phyloP scores from a whole-genome alignment of 306 rosid species.

The Casuarina cunninghamiana region DNA sequence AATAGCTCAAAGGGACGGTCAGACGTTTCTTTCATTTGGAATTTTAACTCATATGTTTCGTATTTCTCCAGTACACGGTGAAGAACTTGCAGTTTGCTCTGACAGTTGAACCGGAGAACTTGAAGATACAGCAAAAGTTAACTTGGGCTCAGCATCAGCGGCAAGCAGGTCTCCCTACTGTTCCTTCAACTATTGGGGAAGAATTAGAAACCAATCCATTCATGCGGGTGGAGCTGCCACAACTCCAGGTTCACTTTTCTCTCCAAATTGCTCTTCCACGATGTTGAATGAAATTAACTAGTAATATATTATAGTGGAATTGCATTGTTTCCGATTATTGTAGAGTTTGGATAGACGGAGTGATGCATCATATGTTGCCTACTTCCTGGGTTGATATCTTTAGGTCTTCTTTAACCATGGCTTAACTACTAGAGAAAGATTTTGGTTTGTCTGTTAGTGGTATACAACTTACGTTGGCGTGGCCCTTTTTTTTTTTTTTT shows the following conservation, averaged over 20 bases:
- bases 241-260: constrained; percentile 59
- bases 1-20: background rate
- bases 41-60: background rate
- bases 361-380: background rate
- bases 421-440: background rate
- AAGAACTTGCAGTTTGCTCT: constrained; percentile 65
- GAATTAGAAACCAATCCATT: constrained; percentile 82
- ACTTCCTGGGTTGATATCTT: background rate
- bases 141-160: constrained; percentile 73
- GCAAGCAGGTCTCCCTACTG: constrained; percentile 58
- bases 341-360: background rate
- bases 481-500: background rate
- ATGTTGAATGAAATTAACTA: background rate
- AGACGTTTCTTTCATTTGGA: background rate
- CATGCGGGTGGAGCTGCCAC: constrained; percentile 74
- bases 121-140: constrained; percentile 55
- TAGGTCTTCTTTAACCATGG: background rate
- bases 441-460: background rate
- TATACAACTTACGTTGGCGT: background rate
- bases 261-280: background rate
- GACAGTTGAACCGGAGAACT: constrained; percentile 55
- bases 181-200: constrained; percentile 80
- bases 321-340: background rate
- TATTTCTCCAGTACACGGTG: constrained; percentile 49
- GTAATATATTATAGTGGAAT: background rate